Conservation (phyloP, 805 yeast species). For the Tetrapisispora pingtungensis region DNA sequence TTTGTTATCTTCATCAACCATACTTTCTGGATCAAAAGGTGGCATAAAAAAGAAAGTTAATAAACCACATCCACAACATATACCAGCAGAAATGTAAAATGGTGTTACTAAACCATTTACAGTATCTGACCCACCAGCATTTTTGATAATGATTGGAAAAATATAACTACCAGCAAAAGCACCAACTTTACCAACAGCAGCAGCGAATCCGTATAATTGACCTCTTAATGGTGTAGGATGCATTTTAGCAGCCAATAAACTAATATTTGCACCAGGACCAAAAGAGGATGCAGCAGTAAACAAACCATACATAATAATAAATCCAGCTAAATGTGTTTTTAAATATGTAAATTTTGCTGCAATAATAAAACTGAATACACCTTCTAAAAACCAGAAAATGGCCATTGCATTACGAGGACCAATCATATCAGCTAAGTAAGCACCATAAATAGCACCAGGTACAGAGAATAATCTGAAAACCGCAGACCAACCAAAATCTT, state of each 20-base stretch:
- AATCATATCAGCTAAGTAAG: conserved; percentile 65
- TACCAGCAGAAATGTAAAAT: conserved; percentile 69
- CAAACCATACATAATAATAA: conserved; percentile 80
- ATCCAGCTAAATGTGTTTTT: conserved; percentile 56
- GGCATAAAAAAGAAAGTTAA: conserved; percentile 68
- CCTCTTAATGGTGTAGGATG: conserved; percentile 84
- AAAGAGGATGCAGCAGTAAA: conserved; percentile 83
- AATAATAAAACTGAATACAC: conserved; percentile 72
- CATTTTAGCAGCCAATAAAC: conserved; percentile 77
- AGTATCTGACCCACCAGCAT: conserved; percentile 37
- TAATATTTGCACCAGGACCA: conserved; percentile 90
- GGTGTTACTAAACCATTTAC: conserved; percentile 45
- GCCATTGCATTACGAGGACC: conserved; percentile 80
- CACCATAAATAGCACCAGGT: conserved; percentile 87
- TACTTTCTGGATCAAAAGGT: conserved; percentile 71
- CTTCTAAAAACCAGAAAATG: conserved; percentile 63
- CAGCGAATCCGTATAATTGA: conserved; percentile 82
- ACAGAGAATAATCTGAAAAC: conserved; percentile 79
- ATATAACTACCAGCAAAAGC: conserved; percentile 86
- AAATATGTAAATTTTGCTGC: conserved; percentile 56
- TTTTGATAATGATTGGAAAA: conserved; percentile 67
- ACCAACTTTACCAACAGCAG: conserved; percentile 86
- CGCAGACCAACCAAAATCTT: conserved; percentile 85
- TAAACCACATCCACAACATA: conserved; percentile 62
- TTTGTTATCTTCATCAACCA: conserved; percentile 62